Conservation (phyloP, 2,329 filamentous ascomycete species). For the Zymoseptoria pseudotritici region DNA sequence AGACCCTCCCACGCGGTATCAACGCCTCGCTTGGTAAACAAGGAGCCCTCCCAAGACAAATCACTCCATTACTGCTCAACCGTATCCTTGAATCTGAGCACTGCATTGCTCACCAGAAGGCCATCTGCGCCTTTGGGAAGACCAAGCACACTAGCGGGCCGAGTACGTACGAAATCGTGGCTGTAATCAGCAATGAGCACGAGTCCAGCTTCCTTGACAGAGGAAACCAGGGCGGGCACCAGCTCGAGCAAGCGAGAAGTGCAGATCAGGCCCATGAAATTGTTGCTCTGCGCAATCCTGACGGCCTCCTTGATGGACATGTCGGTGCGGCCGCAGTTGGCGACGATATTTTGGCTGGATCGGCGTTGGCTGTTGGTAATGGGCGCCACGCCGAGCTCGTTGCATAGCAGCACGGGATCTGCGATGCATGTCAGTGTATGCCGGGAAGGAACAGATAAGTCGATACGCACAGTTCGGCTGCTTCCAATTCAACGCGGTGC, state of each 20-base stretch:
- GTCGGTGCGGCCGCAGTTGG: constrained; percentile 61
- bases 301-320: constrained; percentile 93
- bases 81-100: constrained; percentile 86
- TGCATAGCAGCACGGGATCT: constrained; percentile 90
- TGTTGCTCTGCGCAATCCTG: constrained; percentile 86
- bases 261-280: constrained; percentile 95
- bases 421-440: constrained; percentile 9
- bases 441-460: neutral
- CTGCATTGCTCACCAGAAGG: constrained; percentile 73
- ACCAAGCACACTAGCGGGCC: constrained; percentile 43
- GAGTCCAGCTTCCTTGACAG: constrained; percentile 88
- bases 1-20: neutral
- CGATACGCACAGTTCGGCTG: constrained; percentile 74
- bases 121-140: constrained; percentile 81
- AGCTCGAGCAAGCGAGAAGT: constrained; percentile 81
- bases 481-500: constrained; percentile 96
- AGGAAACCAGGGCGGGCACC: constrained; percentile 83
- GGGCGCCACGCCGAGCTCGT: constrained; percentile 55
- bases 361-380: constrained; percentile 5
- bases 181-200: constrained; percentile 82
- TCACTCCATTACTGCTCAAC: constrained; percentile 44
- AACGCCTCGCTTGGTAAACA: neutral
- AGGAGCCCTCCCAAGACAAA: neutral
- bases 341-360: constrained; percentile 29
- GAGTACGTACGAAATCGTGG: constrained; percentile 28